Evolutionary conservation across 140 eudicot genomes (phyloP).

Genomic region (Anethum foeniculum): DNA sequence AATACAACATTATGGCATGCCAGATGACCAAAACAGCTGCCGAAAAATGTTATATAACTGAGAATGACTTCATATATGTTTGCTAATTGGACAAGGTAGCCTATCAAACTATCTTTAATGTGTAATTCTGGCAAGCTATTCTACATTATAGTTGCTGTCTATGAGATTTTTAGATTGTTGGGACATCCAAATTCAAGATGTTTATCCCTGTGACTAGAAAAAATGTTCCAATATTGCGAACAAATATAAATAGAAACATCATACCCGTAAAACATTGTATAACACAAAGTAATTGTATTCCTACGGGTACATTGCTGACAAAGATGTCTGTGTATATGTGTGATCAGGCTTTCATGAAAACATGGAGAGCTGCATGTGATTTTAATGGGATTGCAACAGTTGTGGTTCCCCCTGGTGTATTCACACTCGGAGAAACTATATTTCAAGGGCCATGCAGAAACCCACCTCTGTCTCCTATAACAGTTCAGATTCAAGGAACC

Average conservation of each 20-base stretch:
- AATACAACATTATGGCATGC: background rate
- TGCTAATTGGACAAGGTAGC: background rate
- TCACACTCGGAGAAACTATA: constrained; percentile 18
- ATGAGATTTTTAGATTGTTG: background rate
- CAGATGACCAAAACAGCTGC: background rate
- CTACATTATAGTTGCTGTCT: background rate
- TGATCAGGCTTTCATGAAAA: constrained; percentile 36
- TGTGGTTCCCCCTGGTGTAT: constrained; percentile 32
- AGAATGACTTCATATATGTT: no score
- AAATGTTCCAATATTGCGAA: background rate
- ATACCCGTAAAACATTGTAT: background rate
- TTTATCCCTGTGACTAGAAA: background rate
- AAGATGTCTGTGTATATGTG: background rate
- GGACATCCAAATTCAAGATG: background rate
- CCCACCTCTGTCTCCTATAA: constrained; percentile 14
- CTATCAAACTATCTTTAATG: background rate
- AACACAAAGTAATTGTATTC: background rate
- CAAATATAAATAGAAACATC: background rate
- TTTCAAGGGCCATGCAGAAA: constrained; percentile 46
- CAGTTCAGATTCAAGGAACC: constrained; percentile 28
- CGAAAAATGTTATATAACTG: background rate
- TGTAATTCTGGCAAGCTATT: background rate
- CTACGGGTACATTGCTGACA: background rate
- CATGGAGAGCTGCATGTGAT: constrained; percentile 48
- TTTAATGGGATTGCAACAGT: constrained; percentile 25